phyloP scores from a whole-genome alignment of 306 rosid genomes.

The Lathyrus sativus region DNA sequence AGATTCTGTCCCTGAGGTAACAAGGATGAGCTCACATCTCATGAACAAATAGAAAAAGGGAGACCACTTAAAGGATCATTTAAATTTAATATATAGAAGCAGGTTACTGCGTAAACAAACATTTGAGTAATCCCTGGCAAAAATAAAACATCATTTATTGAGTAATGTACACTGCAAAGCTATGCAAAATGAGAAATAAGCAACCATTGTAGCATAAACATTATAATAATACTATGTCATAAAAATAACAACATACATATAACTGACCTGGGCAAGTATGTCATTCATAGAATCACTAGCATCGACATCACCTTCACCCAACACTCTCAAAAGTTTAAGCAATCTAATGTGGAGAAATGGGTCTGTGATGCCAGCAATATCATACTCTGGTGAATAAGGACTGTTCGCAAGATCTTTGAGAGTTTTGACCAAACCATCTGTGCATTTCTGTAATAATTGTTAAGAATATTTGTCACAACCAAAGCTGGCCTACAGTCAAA shows the following conservation, averaged over 20 bases:
- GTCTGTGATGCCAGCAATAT: conserved; percentile 93
- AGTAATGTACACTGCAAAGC: conserved; percentile 24
- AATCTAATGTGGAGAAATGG: conserved; percentile 96
- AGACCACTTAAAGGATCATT: not conserved
- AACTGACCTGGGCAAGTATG: conserved; percentile 97
- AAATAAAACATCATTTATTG: conserved; percentile 13
- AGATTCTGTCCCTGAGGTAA: not conserved
- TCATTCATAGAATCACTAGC: conserved; percentile 95
- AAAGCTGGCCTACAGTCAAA: conserved; percentile 25
- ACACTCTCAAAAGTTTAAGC: conserved; percentile 80
- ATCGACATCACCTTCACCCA: conserved; percentile 94
- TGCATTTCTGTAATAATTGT: conserved; percentile 72
- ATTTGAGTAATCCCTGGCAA: conserved; percentile 25
- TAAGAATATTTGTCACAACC: conserved; percentile 32
- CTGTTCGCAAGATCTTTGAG: conserved; percentile 88
- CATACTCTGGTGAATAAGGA: conserved; percentile 95
- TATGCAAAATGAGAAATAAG: conserved; percentile 26
- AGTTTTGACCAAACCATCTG: conserved; percentile 83
- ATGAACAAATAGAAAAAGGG: not conserved
- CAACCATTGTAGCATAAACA: conserved; percentile 15
- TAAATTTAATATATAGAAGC: conserved; percentile 15
- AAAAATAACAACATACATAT: conserved; percentile 11
- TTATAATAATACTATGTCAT: conserved; percentile 26
- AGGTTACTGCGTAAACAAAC: conserved; percentile 10
- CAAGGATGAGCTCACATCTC: not conserved